Evolutionary conservation across 1,139 yeast genomes (phyloP).

Genomic region (Meyerozyma elateridarum): DNA sequence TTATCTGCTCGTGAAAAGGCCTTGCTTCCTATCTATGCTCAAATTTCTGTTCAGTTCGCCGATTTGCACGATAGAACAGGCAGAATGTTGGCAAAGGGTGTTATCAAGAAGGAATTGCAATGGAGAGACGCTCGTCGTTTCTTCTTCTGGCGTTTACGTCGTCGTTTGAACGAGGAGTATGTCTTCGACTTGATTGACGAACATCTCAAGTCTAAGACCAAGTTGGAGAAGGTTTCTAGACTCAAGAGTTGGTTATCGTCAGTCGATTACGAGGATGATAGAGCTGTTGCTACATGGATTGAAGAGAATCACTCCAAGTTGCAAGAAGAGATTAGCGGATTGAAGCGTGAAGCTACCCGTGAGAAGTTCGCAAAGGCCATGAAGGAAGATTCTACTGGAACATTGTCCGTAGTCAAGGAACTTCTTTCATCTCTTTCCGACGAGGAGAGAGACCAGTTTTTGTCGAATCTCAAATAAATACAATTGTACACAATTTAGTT

Average conservation of each 20-base stretch:
- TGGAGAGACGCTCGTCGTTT: constrained; percentile 89
- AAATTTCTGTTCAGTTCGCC: constrained; percentile 92
- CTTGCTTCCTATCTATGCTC: constrained; percentile 84
- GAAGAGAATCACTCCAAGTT: constrained; percentile 69
- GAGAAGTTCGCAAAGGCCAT: constrained; percentile 57
- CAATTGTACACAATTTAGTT: neutral
- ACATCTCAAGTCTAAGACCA: constrained; percentile 55
- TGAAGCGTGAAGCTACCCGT: constrained; percentile 62
- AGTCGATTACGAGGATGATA: constrained; percentile 68
- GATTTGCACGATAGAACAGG: constrained; percentile 97
- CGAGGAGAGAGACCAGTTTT: constrained; percentile 53
- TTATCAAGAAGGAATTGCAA: constrained; percentile 75
- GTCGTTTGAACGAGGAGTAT: constrained; percentile 92
- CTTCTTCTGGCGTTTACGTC: constrained; percentile 98
- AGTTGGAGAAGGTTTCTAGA: constrained; percentile 82
- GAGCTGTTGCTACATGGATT: constrained; percentile 79
- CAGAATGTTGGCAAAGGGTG: constrained; percentile 94
- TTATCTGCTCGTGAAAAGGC: constrained; percentile 74
- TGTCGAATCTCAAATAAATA: constrained; percentile 25
- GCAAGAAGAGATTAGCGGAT: constrained; percentile 56
- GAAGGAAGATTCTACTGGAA: constrained; percentile 50
- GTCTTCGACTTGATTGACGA: constrained; percentile 70
- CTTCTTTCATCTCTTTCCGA: constrained; percentile 55
- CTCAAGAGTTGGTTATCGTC: constrained; percentile 84
- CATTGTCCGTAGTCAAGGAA: constrained; percentile 56